Percentiles rank a stretch among this genome's conserved stretches.
These are phyloP conservation scores for Tricholoma terreum DNA, from an alignment of 768 basidiomycete genomes.

Conservation along the genomic window DNA sequence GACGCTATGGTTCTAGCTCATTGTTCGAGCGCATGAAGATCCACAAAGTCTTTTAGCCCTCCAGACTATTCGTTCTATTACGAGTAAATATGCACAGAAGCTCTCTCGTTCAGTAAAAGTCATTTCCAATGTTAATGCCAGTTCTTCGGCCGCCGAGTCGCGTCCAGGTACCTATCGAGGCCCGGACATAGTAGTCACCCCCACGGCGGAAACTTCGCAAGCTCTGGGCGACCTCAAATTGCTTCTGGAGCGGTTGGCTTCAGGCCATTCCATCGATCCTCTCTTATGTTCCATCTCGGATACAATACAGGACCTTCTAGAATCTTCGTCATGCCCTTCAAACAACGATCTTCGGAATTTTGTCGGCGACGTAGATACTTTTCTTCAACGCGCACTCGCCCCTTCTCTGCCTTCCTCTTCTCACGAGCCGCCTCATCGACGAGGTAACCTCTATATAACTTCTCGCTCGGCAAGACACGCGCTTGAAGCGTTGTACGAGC, in stretches of 20 bases:
- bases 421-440: slow-evolving; percentile 6
- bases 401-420: neutral
- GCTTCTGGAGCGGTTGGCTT: slow-evolving; percentile 33
- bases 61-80: too few relatives aligned
- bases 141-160: neutral
- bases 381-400: slow-evolving; percentile 20
- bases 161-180: neutral
- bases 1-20: too few relatives aligned
- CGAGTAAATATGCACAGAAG: too few relatives aligned
- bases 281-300: slow-evolving; percentile 13
- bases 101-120: neutral
- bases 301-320: neutral
- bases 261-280: slow-evolving; percentile 29
- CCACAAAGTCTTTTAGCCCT: too few relatives aligned
- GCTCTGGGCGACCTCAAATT: slow-evolving; percentile 28
- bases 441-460: slow-evolving; percentile 14
- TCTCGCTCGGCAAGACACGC: slow-evolving; percentile 19
- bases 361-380: slow-evolving; percentile 15
- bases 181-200: slow-evolving; percentile 1
- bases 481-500: slow-evolving; percentile 23
- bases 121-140: neutral
- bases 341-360: slow-evolving; percentile 17
- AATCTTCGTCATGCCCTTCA: neutral
- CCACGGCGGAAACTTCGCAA: slow-evolving; percentile 1
- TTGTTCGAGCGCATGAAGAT: too few relatives aligned